These are phyloP conservation scores for Xylariaceae sp. DNA, from an alignment of 2,329 filamentous ascomycete species.

Conservation along the genomic window DNA sequence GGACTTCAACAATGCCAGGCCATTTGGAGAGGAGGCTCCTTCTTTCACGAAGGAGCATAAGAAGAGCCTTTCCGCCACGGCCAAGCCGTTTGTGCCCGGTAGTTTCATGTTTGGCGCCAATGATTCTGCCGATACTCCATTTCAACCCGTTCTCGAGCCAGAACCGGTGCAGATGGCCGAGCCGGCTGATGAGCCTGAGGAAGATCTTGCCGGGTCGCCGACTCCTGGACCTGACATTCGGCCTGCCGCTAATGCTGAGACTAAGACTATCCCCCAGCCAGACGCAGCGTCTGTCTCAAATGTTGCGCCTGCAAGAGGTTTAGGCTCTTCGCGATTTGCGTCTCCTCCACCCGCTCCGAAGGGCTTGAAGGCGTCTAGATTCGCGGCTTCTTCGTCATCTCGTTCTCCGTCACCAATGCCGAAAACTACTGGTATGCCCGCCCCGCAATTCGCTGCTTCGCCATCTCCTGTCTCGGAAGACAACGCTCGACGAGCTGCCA, in stretches of 20 bases:
- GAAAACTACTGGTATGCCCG: slow-evolving; percentile 46
- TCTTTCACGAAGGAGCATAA: slow-evolving; percentile 49
- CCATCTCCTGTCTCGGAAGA: slow-evolving; percentile 41
- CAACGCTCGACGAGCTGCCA: slow-evolving; percentile 7
- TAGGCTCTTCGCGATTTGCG: slow-evolving; percentile 40
- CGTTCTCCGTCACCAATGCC: slow-evolving; percentile 45
- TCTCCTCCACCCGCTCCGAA: slow-evolving; percentile 40
- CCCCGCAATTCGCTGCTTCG: slow-evolving; percentile 49
- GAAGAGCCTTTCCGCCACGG: slow-evolving; percentile 69
- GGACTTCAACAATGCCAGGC: slow-evolving; percentile 55
- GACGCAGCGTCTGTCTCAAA: slow-evolving; percentile 26
- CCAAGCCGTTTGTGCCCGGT: slow-evolving; percentile 66
- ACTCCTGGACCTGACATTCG: slow-evolving; percentile 37
- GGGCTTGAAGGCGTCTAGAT: slow-evolving; percentile 52
- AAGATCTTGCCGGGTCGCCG: slow-evolving; percentile 38
- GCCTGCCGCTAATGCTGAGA: slow-evolving; percentile 14
- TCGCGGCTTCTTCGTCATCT: slow-evolving; percentile 45
- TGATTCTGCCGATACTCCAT: slow-evolving; percentile 33
- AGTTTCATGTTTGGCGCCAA: slow-evolving; percentile 38
- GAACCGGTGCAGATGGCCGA: slow-evolving; percentile 29
- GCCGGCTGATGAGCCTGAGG: slow-evolving; percentile 30
- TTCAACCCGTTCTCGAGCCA: slow-evolving; percentile 34
- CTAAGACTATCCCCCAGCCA: slow-evolving; percentile 16
- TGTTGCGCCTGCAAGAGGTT: slow-evolving; percentile 25
- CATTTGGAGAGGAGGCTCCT: slow-evolving; percentile 48